Conservation (phyloP, 176 grass and related monocot species). For the Eremochloa ophiuroides region DNA sequence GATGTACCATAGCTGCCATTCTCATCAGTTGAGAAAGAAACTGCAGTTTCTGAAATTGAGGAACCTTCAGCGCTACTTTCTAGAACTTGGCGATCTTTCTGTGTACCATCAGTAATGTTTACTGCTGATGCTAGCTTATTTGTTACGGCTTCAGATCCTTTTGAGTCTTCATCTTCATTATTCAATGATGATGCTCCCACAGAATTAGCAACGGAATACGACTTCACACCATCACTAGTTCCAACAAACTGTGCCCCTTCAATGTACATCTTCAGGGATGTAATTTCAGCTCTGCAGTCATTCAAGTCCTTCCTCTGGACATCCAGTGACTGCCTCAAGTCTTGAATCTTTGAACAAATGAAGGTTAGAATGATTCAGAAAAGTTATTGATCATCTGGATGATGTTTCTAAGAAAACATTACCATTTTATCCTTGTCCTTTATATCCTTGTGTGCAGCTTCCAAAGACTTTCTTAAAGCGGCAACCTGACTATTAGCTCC, state of each 20-base stretch:
- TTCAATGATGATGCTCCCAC: constrained; percentile 27
- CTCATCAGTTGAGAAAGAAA: constrained; percentile 31
- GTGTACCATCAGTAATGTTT: constrained; percentile 18
- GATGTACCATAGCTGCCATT: constrained; percentile 29
- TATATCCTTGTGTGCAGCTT: constrained; percentile 72
- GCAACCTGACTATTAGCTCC: constrained; percentile 53
- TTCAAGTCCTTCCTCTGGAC: constrained; percentile 81
- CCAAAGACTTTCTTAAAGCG: constrained; percentile 67
- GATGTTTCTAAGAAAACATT: constrained; percentile 21
- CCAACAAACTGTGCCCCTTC: constrained; percentile 58
- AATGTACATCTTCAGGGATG: constrained; percentile 92
- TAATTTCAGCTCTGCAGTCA: constrained; percentile 94
- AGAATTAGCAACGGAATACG: constrained; percentile 36
- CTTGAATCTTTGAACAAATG: constrained; percentile 68
- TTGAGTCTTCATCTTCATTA: constrained; percentile 37
- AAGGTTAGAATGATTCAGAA: constrained; percentile 37
- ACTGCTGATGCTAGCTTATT: constrained; percentile 9
- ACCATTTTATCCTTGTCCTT: constrained; percentile 89
- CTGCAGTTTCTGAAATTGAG: constrained; percentile 34
- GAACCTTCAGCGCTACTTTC: constrained; percentile 19
- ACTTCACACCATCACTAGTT: constrained; percentile 17
- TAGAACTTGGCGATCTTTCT: constrained; percentile 28
- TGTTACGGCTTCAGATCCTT: constrained; percentile 34
- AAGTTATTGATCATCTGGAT: constrained; percentile 14
- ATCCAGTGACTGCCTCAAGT: constrained; percentile 77